These are phyloP conservation scores for Botryosphaeria agaves DNA, from an alignment of 2,329 filamentous ascomycete genomes.

Conservation along the genomic window DNA sequence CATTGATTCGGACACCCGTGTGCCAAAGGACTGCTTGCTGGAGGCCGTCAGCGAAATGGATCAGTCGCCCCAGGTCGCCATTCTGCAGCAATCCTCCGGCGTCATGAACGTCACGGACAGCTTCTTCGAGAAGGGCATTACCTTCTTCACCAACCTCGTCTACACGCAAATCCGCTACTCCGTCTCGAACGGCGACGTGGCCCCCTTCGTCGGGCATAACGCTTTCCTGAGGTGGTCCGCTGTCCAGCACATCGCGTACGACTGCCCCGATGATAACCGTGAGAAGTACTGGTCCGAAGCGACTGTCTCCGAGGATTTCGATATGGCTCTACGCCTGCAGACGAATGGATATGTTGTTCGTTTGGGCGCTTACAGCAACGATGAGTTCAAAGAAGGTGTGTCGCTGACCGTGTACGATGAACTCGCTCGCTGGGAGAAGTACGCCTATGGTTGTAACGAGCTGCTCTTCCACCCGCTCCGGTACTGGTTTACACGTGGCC, in stretches of 20 bases:
- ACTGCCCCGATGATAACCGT: slow-evolving; percentile 46
- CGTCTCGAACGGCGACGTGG: slow-evolving; percentile 61
- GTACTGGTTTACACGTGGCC: slow-evolving; percentile 55
- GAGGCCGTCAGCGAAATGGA: slow-evolving; percentile 74
- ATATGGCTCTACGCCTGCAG: slow-evolving; percentile 64
- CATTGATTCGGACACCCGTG: slow-evolving; percentile 66
- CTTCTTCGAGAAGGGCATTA: slow-evolving; percentile 33
- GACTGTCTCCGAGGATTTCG: slow-evolving; percentile 67
- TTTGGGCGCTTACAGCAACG: slow-evolving; percentile 53
- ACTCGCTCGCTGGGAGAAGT: slow-evolving; percentile 73
- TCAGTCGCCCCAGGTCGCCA: slow-evolving; percentile 59
- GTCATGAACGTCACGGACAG: slow-evolving; percentile 65
- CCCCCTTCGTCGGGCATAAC: slow-evolving; percentile 69
- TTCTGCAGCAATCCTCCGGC: slow-evolving; percentile 61
- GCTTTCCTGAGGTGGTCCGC: slow-evolving; percentile 60
- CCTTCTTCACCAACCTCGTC: slow-evolving; percentile 42
- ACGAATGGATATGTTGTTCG: slow-evolving; percentile 56
- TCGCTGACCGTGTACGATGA: slow-evolving; percentile 76
- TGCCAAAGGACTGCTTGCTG: slow-evolving; percentile 58
- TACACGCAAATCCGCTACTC: slow-evolving; percentile 63
- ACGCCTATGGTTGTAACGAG: slow-evolving; percentile 72
- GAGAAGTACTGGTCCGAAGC: slow-evolving; percentile 72
- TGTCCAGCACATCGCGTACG: slow-evolving; percentile 55
- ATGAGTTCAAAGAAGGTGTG: slow-evolving; percentile 71
- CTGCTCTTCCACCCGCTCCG: slow-evolving; percentile 63